Evolutionary conservation across 2,329 filamentous ascomycete species (phyloP).

Genomic region (Botrytis paeoniae): DNA sequence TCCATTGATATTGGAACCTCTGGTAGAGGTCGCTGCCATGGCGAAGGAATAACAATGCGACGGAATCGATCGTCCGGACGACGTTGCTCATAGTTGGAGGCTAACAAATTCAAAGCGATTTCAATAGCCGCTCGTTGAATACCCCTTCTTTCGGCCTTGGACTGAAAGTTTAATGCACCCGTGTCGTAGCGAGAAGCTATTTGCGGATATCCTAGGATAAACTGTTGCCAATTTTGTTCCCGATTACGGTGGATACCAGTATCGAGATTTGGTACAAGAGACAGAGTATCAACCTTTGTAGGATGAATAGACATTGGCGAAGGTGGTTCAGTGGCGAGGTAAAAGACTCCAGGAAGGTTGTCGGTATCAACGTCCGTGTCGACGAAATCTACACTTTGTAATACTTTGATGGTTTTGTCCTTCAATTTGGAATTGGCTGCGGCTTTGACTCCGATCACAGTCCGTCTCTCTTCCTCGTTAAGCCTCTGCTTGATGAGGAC

Average conservation of each 20-base stretch:
- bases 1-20: constrained; percentile 31
- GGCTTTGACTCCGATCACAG: not conserved
- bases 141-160: constrained; percentile 33
- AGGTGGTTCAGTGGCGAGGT: constrained; percentile 9
- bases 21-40: constrained; percentile 15
- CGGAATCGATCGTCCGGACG: constrained; percentile 33
- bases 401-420: not conserved
- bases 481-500: not conserved
- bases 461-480: not conserved
- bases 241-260: not conserved
- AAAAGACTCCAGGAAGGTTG: constrained; percentile 12
- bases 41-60: constrained; percentile 23
- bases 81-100: constrained; percentile 35
- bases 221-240: constrained; percentile 1
- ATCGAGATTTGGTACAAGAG: constrained; percentile 6
- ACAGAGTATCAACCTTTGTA: not conserved
- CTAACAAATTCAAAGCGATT: constrained; percentile 31
- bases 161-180: constrained; percentile 26
- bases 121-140: constrained; percentile 34
- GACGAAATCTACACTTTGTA: constrained; percentile 6
- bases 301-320: not conserved
- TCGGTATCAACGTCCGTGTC: constrained; percentile 10
- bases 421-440: not conserved
- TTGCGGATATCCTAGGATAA: constrained; percentile 12
- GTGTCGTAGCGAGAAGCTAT: not conserved